Percentiles rank a stretch among this genome's conserved stretches.
These are phyloP conservation scores for Pulveroboletus ridleyi DNA, from an alignment of 1,284 basidiomycete genomes.

Conservation along the genomic window DNA sequence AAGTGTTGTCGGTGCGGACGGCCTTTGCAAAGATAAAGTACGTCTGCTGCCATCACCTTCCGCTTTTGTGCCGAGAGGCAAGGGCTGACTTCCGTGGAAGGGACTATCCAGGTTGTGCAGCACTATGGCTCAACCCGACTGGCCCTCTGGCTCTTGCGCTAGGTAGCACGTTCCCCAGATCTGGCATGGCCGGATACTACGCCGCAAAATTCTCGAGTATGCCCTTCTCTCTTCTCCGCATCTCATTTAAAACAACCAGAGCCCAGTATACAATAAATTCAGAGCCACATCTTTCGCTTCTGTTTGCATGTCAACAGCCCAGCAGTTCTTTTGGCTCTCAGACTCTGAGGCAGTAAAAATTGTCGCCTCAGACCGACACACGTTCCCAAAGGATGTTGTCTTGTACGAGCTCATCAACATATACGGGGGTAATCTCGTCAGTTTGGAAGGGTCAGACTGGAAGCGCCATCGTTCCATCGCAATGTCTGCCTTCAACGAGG, in stretches of 20 bases:
- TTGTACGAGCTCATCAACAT: constrained; percentile 30
- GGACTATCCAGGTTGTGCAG: constrained; percentile 27
- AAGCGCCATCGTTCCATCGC: constrained; percentile 34
- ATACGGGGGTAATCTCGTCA: constrained; percentile 30
- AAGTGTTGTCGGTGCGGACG: constrained; percentile 15
- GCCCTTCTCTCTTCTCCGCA: constrained; percentile 9
- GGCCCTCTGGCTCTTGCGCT: constrained; percentile 31
- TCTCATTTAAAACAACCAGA: not conserved
- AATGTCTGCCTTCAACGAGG: constrained; percentile 39
- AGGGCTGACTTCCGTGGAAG: constrained; percentile 15
- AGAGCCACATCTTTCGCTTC: constrained; percentile 46
- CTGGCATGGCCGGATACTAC: constrained; percentile 39
- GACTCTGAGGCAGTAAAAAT: constrained; percentile 48
- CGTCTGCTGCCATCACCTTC: constrained; percentile 2
- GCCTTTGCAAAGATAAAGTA: constrained; percentile 34
- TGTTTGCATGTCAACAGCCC: constrained; percentile 35
- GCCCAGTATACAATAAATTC: constrained; percentile 43
- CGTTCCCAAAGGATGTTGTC: constrained; percentile 44
- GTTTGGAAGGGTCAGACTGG: constrained; percentile 29
- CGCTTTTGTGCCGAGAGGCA: not conserved
- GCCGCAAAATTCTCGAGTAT: constrained; percentile 43
- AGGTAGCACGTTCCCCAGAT: constrained; percentile 41
- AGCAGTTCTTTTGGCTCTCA: constrained; percentile 45
- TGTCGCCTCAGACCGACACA: constrained; percentile 37
- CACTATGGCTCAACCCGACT: constrained; percentile 43